Base-by-base conservation (phyloP, 2,329 filamentous ascomycete species). In the Ramularia collo-cygni region DNA sequence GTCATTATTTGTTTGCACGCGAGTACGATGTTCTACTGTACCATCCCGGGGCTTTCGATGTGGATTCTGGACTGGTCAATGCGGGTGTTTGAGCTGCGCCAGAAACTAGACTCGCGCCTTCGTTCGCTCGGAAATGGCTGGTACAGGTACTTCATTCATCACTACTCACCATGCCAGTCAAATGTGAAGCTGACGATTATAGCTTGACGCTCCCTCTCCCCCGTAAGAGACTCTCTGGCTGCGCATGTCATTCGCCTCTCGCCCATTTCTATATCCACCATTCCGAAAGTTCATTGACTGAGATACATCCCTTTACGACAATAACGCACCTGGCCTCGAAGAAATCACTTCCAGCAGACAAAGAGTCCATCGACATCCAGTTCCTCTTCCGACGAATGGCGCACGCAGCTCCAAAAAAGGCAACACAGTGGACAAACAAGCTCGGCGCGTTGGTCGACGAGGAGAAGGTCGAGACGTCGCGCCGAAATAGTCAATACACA, bases 1-100 rank as follows among this genome's bases (percentile, higher is more conserved):
- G 35, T 48, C 13, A 34, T 48, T 13, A 36, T 48, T 15, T 48
- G 46, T 21, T 40, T 48, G 10, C 46, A 48, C 26, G 46, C 46
- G 6, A 40, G 36, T 18, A 48, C 46, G 9, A 48, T 48, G 43
- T 43, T 48, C 17, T 48, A 48, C 29, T 48, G 46, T 26, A 42
- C 42, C n/a, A n/a, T 39, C 7, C 46, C 45, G 9, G 45, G 45
- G 3, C 33, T 48, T 10, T 35, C 33, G 6, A 44, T 48, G 45
- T 48, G 40, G 38, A 24, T 48, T 8, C 19, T 48, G 9, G 44
- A 47, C 35, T 47, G 44, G 44, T 32, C 34, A 27, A 38, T 47
- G 40, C 37, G 44, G 16, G 13, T 39, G 9, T 28, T 24, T 13
- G 44, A 44, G 31, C 32, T 47, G 18, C 36, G 24, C 10, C 19